Evolutionary conservation across 1,284 basidiomycete species (phyloP).

Genomic region (Gymnopus androsaceus): DNA sequence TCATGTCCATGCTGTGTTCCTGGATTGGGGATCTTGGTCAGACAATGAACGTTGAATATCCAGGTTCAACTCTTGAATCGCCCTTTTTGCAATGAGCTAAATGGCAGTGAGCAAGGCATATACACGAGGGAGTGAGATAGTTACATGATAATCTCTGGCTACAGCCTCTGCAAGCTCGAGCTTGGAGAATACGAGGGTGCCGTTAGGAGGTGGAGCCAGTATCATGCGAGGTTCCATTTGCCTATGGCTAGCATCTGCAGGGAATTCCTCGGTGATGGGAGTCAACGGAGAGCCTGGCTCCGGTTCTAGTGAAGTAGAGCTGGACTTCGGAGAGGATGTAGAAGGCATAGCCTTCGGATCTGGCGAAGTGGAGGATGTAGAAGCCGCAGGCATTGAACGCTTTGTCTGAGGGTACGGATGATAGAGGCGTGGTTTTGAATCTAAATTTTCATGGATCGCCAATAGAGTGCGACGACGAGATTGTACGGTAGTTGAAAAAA

Average conservation of each 20-base stretch:
- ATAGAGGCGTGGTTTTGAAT: not conserved
- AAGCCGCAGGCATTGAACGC: not conserved
- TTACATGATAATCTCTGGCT: not conserved
- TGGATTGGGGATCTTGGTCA: not conserved
- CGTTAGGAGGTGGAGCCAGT: not conserved
- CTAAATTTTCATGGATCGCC: not conserved
- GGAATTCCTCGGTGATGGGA: not conserved
- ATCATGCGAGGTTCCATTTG: not conserved
- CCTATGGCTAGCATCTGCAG: not conserved
- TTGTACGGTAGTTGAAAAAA: not conserved
- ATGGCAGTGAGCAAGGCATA: not conserved
- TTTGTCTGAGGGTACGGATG: not conserved
- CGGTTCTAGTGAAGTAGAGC: not conserved
- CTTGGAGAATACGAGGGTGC: not conserved
- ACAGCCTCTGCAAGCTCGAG: not conserved
- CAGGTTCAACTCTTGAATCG: not conserved
- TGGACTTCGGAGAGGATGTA: not conserved
- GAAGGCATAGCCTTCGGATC: too few species aligned
- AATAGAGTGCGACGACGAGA: not conserved
- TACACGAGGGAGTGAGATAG: too few species aligned
- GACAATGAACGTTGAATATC: not conserved
- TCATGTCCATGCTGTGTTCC: not conserved
- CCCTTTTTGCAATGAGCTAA: not conserved
- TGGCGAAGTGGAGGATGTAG: not conserved
- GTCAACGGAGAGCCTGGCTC: constrained; percentile 3